Percentiles rank a stretch among this genome's conserved stretches.
phyloP scores from a whole-genome alignment of 2,329 filamentous ascomycete genomes.

The Rhytidhysteron rufulum region DNA sequence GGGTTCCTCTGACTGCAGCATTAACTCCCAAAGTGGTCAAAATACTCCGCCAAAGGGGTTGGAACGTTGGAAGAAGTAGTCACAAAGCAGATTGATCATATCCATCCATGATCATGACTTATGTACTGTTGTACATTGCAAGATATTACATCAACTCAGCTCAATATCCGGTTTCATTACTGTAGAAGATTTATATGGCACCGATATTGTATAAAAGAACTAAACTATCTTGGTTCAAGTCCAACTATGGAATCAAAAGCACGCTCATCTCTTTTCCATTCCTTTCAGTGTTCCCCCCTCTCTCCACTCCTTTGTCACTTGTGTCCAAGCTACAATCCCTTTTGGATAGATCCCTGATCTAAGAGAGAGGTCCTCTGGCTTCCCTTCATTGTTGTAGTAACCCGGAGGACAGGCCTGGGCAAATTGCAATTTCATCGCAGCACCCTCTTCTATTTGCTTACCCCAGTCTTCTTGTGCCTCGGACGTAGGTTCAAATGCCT shows the following conservation, averaged over 20 bases:
- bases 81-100: too few species aligned
- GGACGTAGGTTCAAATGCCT: slow-evolving; percentile 42
- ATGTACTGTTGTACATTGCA: too few species aligned
- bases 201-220: too few species aligned
- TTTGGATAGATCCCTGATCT: neutral
- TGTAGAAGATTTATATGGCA: too few species aligned
- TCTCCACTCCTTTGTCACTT: neutral
- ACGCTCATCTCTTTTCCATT: too few species aligned
- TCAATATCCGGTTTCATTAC: too few species aligned
- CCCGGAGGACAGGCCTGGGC: slow-evolving; percentile 52
- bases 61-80: slow-evolving; percentile 89
- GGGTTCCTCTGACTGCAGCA: slow-evolving; percentile 88
- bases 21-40: slow-evolving; percentile 94
- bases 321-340: neutral
- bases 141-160: too few species aligned
- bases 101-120: too few species aligned
- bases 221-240: too few species aligned
- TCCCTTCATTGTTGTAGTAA: slow-evolving; percentile 54
- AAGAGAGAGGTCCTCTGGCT: slow-evolving; percentile 5
- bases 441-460: slow-evolving; percentile 36
- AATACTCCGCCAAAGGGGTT: slow-evolving; percentile 80
- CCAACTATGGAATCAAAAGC: too few species aligned
- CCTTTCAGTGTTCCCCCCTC: neutral
- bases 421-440: slow-evolving; percentile 37
- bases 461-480: slow-evolving; percentile 50